Evolutionary conservation across 257 asterid species (phyloP), one percentile per base, ranked within the genome.

Genomic region (Eucommia ulmoides): DNA sequence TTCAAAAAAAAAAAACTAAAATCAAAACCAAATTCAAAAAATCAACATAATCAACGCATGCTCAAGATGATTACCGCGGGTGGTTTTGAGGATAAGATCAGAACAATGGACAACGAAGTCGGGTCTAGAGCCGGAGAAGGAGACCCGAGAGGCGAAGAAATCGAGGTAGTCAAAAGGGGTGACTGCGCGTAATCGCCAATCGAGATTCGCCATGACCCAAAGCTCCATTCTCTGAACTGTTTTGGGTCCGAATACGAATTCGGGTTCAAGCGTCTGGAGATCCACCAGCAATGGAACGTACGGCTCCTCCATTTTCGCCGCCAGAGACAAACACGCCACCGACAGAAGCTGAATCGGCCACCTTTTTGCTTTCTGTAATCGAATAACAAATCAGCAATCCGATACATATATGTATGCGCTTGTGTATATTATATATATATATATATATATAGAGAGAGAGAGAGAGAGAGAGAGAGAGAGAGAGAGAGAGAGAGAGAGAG

Each of bases 261-360:
- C 18, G 23, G 68, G 51, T n/a, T 65, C 67, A 16, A 56, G 54
- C 50, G 38, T 35, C 55, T 79, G 88, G 46, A 79, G 52, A 46
- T 73, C 81, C 45, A 73, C 7, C 19, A 76, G 71, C 52, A 44
- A 48, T 0, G 88, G 88, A 20, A 55, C 73, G 48, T 50, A 2
- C 19, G 41, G 17, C 51, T 76, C 89, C 63, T 76, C 82, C 80
- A 80, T 65, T 52, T 76, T 80, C 52, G 89, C 72, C 23, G 89
- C 84, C 22, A 76, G 55, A 0, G 82, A 68, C 10, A 80, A 47
- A 45, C 89, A 80, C 33, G 84, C 72, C 51, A 67, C 57, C 3
- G 75, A 57, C 33, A 76, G 53, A 18, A 80, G 76, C 65, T 63
- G 80, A 52, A 73, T 73, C 8, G 77, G 53, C 88, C 88, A 76